Conservation (phyloP, 129 eudicot species). For the Cynara cardunculus region DNA sequence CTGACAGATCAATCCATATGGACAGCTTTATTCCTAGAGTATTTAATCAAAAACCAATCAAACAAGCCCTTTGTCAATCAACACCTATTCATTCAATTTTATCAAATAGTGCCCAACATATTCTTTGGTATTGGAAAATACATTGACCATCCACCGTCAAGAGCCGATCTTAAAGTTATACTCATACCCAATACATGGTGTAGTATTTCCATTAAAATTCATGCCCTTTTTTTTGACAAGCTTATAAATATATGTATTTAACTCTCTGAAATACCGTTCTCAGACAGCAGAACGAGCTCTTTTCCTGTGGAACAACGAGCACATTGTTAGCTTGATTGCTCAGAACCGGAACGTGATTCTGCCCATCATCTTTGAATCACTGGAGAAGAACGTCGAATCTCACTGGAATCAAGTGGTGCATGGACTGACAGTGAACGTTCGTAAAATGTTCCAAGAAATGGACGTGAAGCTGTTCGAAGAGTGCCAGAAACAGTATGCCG, state of each 20-base stretch:
- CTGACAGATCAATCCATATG: too few relatives aligned
- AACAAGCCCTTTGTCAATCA: too few relatives aligned
- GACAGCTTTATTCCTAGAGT: too few relatives aligned
- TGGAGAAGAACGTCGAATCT: constrained; percentile 58
- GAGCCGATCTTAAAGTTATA: background rate
- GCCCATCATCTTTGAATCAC: constrained; percentile 63
- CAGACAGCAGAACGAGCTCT: constrained; percentile 82
- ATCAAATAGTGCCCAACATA: background rate
- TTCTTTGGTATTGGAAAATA: background rate
- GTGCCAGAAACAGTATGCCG: constrained; percentile 57
- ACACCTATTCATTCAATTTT: background rate
- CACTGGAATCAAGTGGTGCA: constrained; percentile 84
- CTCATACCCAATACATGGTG: too few relatives aligned
- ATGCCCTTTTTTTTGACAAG: too few relatives aligned
- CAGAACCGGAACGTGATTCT: constrained; percentile 53
- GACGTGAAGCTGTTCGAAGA: constrained; percentile 67
- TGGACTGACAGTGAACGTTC: constrained; percentile 65
- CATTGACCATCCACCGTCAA: background rate
- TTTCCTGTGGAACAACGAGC: constrained; percentile 73
- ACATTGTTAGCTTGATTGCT: constrained; percentile 55
- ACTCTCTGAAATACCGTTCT: background rate
- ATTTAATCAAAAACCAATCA: too few relatives aligned
- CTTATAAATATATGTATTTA: background rate
- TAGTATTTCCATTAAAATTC: too few relatives aligned
- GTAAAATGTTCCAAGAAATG: constrained; percentile 73